Conservation (phyloP, 441 rosid genomes). For the Melianthus villosus region DNA sequence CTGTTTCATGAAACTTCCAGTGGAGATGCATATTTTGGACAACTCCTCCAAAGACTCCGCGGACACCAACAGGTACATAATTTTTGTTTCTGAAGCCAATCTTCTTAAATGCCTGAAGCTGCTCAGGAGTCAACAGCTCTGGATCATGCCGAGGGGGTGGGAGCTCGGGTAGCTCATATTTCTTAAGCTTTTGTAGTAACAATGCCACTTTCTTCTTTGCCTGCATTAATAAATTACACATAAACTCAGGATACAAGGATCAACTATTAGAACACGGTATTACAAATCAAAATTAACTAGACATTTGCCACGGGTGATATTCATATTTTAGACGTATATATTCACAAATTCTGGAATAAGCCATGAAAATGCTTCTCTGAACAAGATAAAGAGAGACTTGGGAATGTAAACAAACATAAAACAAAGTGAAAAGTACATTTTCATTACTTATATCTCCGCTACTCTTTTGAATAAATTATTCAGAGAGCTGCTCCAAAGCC, state of each 20-base stretch:
- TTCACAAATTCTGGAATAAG: too few species aligned
- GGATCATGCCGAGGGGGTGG: constrained; percentile 83
- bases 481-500: too few species aligned
- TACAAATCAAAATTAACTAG: too few species aligned
- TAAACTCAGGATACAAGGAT: background rate
- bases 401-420: too few species aligned
- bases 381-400: too few species aligned
- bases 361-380: too few species aligned
- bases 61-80: constrained; percentile 91
- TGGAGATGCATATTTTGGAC: constrained; percentile 98
- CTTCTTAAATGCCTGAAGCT: constrained; percentile 74
- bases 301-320: too few species aligned
- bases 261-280: background rate
- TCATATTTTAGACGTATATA: too few species aligned
- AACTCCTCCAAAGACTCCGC: constrained; percentile 97
- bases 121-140: constrained; percentile 72
- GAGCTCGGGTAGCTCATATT: constrained; percentile 83
- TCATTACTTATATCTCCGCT: too few species aligned
- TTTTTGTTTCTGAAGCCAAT: constrained; percentile 81
- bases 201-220: constrained; percentile 92
- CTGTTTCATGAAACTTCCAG: constrained; percentile 98
- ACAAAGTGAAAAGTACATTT: too few species aligned
- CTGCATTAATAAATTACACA: constrained; percentile 18
- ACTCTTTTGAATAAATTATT: too few species aligned
- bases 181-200: constrained; percentile 77